phyloP scores from a whole-genome alignment of 2,329 filamentous ascomycete species.

The Grosmannia huntii region DNA sequence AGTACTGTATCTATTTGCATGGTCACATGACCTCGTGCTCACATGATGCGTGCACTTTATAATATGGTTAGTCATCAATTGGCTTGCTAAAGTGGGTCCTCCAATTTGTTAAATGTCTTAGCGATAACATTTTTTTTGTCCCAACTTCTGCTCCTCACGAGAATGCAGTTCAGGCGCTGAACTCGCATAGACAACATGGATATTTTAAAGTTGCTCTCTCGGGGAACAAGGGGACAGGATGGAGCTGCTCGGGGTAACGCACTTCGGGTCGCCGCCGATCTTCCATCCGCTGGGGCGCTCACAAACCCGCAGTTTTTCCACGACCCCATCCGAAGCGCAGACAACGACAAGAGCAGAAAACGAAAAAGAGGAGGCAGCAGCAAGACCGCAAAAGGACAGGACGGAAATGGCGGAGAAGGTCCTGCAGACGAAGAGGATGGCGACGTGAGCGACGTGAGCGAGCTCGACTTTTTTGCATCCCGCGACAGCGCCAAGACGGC shows the following conservation, averaged over 20 bases:
- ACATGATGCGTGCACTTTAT: too few species aligned
- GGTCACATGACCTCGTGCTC: too few species aligned
- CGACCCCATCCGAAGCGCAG: constrained; percentile 27
- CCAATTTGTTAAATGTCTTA: neutral
- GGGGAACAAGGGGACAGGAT: constrained; percentile 42
- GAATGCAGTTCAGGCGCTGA: neutral
- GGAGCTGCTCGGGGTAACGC: constrained; percentile 21
- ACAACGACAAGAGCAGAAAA: constrained; percentile 43
- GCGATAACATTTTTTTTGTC: neutral
- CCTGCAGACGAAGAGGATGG: constrained; percentile 23
- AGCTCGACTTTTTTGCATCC: constrained; percentile 48
- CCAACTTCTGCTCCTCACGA: neutral
- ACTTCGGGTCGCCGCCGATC: constrained; percentile 24
- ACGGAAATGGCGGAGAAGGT: constrained; percentile 13
- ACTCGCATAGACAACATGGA: constrained; percentile 38
- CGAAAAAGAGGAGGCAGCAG: constrained; percentile 22
- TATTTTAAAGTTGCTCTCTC: constrained; percentile 59
- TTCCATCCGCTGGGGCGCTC: constrained; percentile 52
- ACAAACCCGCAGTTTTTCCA: constrained; percentile 60
- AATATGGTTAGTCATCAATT: too few species aligned
- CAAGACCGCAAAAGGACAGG: neutral
- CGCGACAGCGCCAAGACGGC: constrained; percentile 15
- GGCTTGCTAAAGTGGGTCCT: too few species aligned
- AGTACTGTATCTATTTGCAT: too few species aligned
- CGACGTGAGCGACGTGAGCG: constrained; percentile 24